These are phyloP conservation scores for Hebeloma cylindrosporum DNA, from an alignment of 768 basidiomycete species.

Conservation along the genomic window DNA sequence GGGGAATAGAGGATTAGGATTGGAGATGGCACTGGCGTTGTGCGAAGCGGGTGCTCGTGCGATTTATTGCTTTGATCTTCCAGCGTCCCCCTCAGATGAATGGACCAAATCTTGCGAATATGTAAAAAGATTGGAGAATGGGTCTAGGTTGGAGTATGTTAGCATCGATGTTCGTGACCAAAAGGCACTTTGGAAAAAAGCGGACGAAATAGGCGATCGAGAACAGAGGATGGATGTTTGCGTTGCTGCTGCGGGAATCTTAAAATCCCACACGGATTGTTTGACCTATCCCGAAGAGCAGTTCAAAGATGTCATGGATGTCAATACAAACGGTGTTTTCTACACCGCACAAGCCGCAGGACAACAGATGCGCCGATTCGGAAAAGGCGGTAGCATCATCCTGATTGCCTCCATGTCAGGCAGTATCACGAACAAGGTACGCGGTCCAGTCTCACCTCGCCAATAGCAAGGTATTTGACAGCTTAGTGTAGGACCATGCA, in stretches of 20 bases:
- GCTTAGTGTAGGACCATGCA: constrained; percentile 57
- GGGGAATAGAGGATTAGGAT: constrained; percentile 68
- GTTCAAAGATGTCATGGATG: constrained; percentile 65
- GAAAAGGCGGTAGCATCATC: constrained; percentile 57
- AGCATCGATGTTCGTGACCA: constrained; percentile 67
- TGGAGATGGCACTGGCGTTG: constrained; percentile 80
- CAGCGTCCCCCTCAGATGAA: constrained; percentile 53
- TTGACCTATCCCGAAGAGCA: constrained; percentile 64
- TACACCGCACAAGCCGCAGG: constrained; percentile 67
- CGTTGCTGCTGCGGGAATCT: constrained; percentile 75
- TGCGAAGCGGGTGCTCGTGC: constrained; percentile 71
- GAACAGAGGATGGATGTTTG: constrained; percentile 76
- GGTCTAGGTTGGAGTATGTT: constrained; percentile 56
- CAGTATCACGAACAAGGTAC: constrained; percentile 68
- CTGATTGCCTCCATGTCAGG: constrained; percentile 70
- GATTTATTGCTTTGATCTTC: constrained; percentile 70
- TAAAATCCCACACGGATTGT: constrained; percentile 59
- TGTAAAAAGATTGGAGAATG: constrained; percentile 44
- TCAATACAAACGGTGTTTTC: constrained; percentile 66
- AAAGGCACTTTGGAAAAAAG: constrained; percentile 53
- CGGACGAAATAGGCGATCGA: constrained; percentile 57
- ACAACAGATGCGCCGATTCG: constrained; percentile 58
- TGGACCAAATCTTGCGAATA: constrained; percentile 56
- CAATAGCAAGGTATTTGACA: not conserved
- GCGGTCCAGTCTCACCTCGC: not conserved